These are phyloP conservation scores for Lentinula lateritia DNA, from an alignment of 768 basidiomycete genomes.

Conservation along the genomic window DNA sequence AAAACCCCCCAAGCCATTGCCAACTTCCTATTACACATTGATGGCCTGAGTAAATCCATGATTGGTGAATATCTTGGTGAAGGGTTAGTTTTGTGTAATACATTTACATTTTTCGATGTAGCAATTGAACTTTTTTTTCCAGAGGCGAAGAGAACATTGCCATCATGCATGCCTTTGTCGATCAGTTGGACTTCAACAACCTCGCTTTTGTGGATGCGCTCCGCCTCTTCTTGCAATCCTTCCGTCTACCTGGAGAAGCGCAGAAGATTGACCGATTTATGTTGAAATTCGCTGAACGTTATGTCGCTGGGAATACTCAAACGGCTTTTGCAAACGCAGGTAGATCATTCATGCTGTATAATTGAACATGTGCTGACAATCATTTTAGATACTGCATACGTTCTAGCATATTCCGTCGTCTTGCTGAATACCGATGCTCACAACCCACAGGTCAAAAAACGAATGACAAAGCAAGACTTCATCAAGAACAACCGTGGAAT, in stretches of 20 bases:
- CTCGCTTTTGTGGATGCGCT: constrained; percentile 85
- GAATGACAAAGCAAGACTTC: constrained; percentile 92
- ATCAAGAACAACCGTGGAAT: constrained; percentile 95
- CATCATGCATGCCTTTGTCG: constrained; percentile 97
- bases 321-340: constrained; percentile 93
- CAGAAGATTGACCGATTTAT: constrained; percentile 99
- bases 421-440: constrained; percentile 97
- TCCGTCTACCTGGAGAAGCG: constrained; percentile 94
- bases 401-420: constrained; percentile 92
- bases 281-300: constrained; percentile 98
- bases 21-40: constrained; percentile 76
- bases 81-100: constrained; percentile 52
- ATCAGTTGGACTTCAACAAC: constrained; percentile 81
- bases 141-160: constrained; percentile 89
- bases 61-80: constrained; percentile 98
- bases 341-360: constrained; percentile 26
- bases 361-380: neutral
- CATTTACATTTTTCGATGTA: neutral
- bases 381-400: constrained; percentile 78
- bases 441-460: constrained; percentile 88
- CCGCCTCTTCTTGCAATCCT: constrained; percentile 86
- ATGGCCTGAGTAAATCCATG: constrained; percentile 92
- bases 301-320: constrained; percentile 81
- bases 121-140: constrained; percentile 3
- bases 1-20: constrained; percentile 75